Conservation (phyloP, 495 filamentous ascomycete species). For the Aspergillus ostianus region DNA sequence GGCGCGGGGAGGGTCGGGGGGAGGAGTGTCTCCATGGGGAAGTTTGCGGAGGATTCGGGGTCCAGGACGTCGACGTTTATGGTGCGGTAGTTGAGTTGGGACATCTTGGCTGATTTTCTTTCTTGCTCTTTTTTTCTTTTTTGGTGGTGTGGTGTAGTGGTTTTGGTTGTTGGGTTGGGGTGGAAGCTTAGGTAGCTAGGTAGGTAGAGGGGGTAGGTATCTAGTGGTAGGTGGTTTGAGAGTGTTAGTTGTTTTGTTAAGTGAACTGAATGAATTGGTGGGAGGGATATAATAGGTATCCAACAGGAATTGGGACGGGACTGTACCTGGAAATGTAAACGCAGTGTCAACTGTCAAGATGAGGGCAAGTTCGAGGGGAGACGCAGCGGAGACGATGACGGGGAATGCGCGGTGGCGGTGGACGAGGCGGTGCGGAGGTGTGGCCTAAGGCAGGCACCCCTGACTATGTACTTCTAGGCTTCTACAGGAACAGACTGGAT, state of each 20-base stretch:
- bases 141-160: slow-evolving; percentile 1
- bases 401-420: background rate
- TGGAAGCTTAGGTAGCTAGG: background rate
- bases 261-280: background rate
- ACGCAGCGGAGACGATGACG: background rate
- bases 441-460: background rate
- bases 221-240: background rate
- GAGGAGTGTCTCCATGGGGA: slow-evolving; percentile 75
- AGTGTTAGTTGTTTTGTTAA: background rate
- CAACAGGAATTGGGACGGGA: background rate
- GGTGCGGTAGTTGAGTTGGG: slow-evolving; percentile 76
- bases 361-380: background rate
- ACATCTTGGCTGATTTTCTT: slow-evolving; percentile 40
- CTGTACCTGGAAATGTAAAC: background rate
- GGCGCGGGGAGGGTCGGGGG: slow-evolving; percentile 61
- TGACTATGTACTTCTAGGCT: background rate
- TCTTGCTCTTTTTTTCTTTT: slow-evolving; percentile 5
- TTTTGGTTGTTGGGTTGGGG: slow-evolving; percentile 2
- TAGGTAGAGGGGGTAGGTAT: background rate
- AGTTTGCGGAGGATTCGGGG: slow-evolving; percentile 84
- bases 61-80: slow-evolving; percentile 90
- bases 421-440: background rate
- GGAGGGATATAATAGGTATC: background rate
- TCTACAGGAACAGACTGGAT: background rate
- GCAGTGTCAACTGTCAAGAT: background rate